A percentile compares a stretch with the other conserved stretches of the same genome.
Conservation (phyloP, 352 stramenopile genomes). For the Globisporangium cylindrosporum region DNA sequence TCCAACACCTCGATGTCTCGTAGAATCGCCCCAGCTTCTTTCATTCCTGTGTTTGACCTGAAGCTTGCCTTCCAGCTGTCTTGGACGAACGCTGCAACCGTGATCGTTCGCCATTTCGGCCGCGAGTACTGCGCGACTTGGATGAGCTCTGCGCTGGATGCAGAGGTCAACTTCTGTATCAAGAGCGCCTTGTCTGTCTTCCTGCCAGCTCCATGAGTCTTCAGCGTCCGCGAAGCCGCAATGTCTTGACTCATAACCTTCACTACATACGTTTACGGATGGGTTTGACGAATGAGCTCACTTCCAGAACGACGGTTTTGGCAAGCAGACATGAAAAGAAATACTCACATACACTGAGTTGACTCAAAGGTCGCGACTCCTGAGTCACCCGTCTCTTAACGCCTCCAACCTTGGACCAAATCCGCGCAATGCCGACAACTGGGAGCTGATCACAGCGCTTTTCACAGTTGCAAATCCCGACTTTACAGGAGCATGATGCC, state of each 20-base stretch:
- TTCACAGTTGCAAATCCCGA: too few species aligned
- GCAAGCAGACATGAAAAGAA: background rate
- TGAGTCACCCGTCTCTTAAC: background rate
- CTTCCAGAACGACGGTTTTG: background rate
- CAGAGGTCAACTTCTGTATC: background rate
- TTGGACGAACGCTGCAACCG: background rate
- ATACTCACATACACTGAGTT: background rate
- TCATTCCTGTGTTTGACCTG: background rate
- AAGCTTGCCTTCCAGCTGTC: background rate
- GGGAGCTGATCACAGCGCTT: too few species aligned
- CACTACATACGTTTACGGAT: background rate
- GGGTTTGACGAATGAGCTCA: background rate
- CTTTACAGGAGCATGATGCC: too few species aligned
- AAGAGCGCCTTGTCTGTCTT: conserved; percentile 4
- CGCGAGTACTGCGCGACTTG: conserved; percentile 1
- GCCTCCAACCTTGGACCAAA: background rate
- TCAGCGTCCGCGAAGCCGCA: background rate
- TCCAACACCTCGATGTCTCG: conserved; percentile 24
- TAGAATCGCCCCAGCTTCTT: background rate
- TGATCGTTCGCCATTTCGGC: conserved; percentile 2
- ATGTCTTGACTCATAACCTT: conserved; percentile 1
- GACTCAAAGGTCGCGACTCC: background rate
- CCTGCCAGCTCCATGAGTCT: background rate
- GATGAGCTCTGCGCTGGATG: conserved; percentile 7
- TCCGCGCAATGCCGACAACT: background rate